Evolutionary conservation across 2,329 filamentous ascomycete genomes (phyloP).

Genomic region (Penicillium janthinellum): DNA sequence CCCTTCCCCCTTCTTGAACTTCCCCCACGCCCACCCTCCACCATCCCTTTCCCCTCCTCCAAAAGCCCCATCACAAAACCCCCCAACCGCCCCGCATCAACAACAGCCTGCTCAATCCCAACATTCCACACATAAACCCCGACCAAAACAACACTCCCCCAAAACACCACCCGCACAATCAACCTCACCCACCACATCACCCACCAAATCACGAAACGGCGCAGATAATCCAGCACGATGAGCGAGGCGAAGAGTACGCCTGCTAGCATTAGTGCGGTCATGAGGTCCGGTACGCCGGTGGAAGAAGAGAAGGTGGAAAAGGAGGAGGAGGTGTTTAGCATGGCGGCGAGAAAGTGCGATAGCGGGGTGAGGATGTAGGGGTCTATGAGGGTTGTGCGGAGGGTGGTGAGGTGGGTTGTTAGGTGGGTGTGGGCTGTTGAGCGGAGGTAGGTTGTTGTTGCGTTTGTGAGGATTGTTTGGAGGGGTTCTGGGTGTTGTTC

Average conservation of each 20-base stretch:
- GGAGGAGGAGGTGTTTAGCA: conserved; percentile 9
- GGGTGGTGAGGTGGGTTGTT: conserved; percentile 25
- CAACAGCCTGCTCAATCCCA: conserved; percentile 37
- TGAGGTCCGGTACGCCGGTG: conserved; percentile 36
- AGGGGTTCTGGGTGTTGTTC: conserved; percentile 20
- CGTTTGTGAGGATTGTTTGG: conserved; percentile 22
- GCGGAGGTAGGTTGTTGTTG: conserved; percentile 21
- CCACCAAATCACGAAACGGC: conserved; percentile 75
- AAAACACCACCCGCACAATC: conserved; percentile 64
- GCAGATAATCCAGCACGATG: conserved; percentile 68
- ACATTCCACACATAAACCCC: conserved; percentile 57
- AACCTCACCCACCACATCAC: conserved; percentile 78
- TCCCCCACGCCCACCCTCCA: neutral
- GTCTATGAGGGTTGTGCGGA: conserved; percentile 48
- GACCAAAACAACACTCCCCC: conserved; percentile 59
- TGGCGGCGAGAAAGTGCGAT: conserved; percentile 37
- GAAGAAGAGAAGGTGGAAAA: conserved; percentile 4
- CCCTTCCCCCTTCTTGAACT: neutral
- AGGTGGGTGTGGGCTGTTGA: conserved; percentile 22
- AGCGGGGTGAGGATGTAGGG: conserved; percentile 51
- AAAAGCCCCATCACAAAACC: conserved; percentile 67
- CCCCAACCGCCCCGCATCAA: conserved; percentile 54
- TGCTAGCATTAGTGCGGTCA: conserved; percentile 53
- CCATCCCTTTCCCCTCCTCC: conserved; percentile 53
- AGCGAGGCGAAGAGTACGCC: conserved; percentile 64